Evolutionary conservation across 2,329 filamentous ascomycete species (phyloP).

Genomic region (Sporothrix humicola): DNA sequence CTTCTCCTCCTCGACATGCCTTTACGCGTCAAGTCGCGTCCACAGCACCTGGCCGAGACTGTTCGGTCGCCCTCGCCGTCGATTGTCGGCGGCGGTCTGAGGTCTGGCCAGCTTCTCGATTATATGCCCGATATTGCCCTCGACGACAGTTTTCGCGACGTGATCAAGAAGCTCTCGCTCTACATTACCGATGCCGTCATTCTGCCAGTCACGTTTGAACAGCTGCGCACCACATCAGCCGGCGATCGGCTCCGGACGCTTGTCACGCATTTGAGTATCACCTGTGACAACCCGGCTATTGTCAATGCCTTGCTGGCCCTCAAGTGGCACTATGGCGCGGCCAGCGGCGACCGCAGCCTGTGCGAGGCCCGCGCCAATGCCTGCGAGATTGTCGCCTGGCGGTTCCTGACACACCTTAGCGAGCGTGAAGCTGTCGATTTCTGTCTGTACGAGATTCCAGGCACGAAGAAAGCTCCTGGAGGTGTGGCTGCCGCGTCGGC

Average conservation of each 20-base stretch:
- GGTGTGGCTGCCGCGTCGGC: constrained; percentile 33
- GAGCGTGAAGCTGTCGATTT: constrained; percentile 76
- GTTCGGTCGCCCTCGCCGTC: constrained; percentile 47
- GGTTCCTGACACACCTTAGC: constrained; percentile 72
- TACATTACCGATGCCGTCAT: constrained; percentile 68
- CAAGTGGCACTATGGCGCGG: constrained; percentile 73
- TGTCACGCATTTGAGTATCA: constrained; percentile 66
- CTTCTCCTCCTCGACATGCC: constrained; percentile 34
- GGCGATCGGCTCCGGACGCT: constrained; percentile 63
- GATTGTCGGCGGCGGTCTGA: constrained; percentile 33
- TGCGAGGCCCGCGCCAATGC: constrained; percentile 72
- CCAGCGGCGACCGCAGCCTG: constrained; percentile 67
- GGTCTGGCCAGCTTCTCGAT: constrained; percentile 40
- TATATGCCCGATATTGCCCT: constrained; percentile 61
- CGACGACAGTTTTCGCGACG: constrained; percentile 65
- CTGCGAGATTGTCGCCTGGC: constrained; percentile 82
- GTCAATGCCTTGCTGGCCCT: constrained; percentile 77
- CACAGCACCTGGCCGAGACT: constrained; percentile 41
- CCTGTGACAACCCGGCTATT: constrained; percentile 70
- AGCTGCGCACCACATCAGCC: constrained; percentile 69
- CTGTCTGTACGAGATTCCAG: constrained; percentile 74
- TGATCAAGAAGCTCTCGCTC: constrained; percentile 70
- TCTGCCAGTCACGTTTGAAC: constrained; percentile 73
- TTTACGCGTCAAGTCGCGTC: constrained; percentile 51
- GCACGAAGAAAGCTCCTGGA: constrained; percentile 42